These are phyloP conservation scores for Tolypocladium paradoxum DNA, from an alignment of 2,329 filamentous ascomycete species.

Conservation along the genomic window DNA sequence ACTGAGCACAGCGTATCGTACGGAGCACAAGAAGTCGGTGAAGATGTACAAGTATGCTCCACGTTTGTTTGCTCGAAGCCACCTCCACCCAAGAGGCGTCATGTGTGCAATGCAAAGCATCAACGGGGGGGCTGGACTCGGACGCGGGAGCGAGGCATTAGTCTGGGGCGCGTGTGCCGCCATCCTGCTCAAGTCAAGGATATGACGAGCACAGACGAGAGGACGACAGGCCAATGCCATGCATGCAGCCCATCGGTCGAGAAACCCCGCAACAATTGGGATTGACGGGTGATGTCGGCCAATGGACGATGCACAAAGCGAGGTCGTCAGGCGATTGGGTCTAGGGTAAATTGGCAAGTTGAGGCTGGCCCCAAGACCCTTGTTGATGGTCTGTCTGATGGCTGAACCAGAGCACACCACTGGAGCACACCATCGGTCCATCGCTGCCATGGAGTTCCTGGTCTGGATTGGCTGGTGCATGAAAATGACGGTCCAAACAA, in stretches of 20 bases:
- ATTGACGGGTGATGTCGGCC: conserved; percentile 16
- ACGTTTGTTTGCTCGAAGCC: neutral
- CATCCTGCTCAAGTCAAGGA: neutral
- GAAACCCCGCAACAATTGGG: conserved; percentile 14
- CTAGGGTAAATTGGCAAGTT: conserved; percentile 10
- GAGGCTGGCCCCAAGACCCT: neutral
- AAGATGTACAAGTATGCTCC: neutral
- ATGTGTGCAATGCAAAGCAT: conserved; percentile 7
- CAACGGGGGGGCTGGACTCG: conserved; percentile 5
- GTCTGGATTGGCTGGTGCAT: neutral
- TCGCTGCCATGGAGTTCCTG: neutral
- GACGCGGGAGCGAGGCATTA: conserved; percentile 7
- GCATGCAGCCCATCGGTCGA: neutral
- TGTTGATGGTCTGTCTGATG: neutral
- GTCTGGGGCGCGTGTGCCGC: neutral
- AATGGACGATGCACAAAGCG: conserved; percentile 12
- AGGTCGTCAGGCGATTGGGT: conserved; percentile 14
- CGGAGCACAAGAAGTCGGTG: neutral
- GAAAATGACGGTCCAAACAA: neutral
- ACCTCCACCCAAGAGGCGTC: neutral
- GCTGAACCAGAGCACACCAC: neutral
- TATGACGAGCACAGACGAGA: neutral
- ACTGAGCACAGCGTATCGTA: neutral
- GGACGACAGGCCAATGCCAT: neutral
- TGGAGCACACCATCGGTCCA: neutral